These are phyloP conservation scores for Hortiboletus campestris DNA, from an alignment of 768 basidiomycete species.

Conservation along the genomic window DNA sequence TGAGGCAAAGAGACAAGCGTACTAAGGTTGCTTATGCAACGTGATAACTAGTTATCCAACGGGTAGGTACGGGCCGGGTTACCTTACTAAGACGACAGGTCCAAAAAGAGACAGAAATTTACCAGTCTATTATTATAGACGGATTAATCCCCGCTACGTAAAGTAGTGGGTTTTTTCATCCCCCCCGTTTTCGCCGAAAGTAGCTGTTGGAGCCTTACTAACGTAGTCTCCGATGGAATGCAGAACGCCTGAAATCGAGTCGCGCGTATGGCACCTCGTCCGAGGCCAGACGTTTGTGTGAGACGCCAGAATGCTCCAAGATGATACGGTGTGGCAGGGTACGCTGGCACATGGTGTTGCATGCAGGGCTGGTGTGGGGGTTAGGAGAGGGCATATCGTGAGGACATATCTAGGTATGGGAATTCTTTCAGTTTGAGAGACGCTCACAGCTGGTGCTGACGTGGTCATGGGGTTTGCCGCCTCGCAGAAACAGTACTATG, in stretches of 20 bases:
- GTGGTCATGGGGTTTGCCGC: neutral
- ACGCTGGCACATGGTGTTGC: neutral
- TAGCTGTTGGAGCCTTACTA: no score
- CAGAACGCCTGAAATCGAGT: neutral
- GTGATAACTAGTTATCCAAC: no score
- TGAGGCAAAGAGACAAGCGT: no score
- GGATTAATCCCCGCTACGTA: no score
- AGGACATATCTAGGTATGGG: neutral
- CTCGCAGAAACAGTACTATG: neutral
- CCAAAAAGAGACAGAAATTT: no score
- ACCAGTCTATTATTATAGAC: no score
- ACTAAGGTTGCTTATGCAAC: no score
- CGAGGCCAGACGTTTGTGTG: neutral
- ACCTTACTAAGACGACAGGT: no score
- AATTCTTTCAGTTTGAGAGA: neutral
- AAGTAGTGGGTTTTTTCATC: no score
- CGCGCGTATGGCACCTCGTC: neutral
- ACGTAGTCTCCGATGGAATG: neutral
- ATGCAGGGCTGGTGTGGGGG: neutral
- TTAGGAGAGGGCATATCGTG: neutral
- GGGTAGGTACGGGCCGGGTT: no score
- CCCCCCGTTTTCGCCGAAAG: no score
- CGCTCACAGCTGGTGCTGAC: neutral
- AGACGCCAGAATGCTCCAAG: neutral
- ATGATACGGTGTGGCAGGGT: neutral